A percentile compares a stretch with the other conserved stretches of the same genome.
phyloP scores from a whole-genome alignment of 345 rosid species.

The Moricandia arvensis region DNA sequence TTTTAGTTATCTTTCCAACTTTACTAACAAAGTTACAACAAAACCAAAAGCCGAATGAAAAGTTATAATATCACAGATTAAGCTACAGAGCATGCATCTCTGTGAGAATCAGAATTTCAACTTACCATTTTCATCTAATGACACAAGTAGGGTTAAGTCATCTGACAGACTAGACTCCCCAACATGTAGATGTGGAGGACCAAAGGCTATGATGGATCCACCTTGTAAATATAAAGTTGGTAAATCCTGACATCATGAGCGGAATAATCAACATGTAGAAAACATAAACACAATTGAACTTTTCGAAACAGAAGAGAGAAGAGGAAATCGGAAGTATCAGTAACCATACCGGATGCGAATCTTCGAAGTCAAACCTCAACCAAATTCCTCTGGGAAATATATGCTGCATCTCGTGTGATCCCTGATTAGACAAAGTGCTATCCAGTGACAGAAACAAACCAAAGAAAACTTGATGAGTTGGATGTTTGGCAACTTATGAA shows the following conservation, averaged over 20 bases:
- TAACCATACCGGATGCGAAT: conserved; percentile 72
- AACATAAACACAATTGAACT: not conserved
- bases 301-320: not conserved
- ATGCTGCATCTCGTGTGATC: conserved; percentile 46
- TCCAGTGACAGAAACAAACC: conserved; percentile 21
- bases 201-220: conserved; percentile 74
- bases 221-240: conserved; percentile 84
- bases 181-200: conserved; percentile 66
- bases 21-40: not conserved
- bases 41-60: not conserved
- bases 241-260: conserved; percentile 59
- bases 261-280: conserved; percentile 3
- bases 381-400: conserved; percentile 73
- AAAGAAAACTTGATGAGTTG: conserved; percentile 10
- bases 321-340: not conserved
- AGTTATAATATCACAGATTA: not conserved
- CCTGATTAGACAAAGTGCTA: conserved; percentile 55
- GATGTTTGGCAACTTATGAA: not conserved
- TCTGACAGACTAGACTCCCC: conserved; percentile 63
- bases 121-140: conserved; percentile 82
- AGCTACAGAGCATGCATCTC: not conserved
- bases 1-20: not conserved
- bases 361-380: conserved; percentile 76
- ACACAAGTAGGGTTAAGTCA: conserved; percentile 72
- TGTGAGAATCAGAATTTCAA: conserved; percentile 19